Conservation (phyloP, 192 early-diverging fungal genomes). For the Coemansia sp. region DNA sequence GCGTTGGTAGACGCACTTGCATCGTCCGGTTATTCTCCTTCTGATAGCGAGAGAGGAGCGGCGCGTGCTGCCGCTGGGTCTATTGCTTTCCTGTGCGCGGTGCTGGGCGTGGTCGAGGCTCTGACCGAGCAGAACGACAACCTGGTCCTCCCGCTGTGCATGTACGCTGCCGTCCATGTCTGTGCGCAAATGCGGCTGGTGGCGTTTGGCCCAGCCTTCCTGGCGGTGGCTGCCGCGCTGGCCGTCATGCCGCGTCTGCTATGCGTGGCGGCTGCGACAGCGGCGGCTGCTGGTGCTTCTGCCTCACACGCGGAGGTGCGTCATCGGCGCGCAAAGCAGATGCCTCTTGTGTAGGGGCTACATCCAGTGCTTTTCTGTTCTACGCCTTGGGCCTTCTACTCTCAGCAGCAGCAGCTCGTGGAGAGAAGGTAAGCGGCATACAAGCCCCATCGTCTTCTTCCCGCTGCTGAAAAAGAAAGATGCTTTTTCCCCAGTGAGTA, state of each 20-base stretch:
- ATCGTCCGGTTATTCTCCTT: neutral
- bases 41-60: neutral
- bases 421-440: too few relatives aligned
- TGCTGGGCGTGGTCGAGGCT: slow-evolving; percentile 76
- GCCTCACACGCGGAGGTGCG: too few relatives aligned
- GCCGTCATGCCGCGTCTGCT: neutral
- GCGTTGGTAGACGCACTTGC: slow-evolving; percentile 10
- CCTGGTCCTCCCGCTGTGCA: slow-evolving; percentile 80
- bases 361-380: too few relatives aligned
- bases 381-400: too few relatives aligned
- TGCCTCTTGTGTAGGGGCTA: too few relatives aligned
- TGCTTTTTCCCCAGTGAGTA: too few relatives aligned
- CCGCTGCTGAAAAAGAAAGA: too few relatives aligned
- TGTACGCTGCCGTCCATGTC: slow-evolving; percentile 48
- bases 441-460: too few relatives aligned
- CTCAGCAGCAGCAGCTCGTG: too few relatives aligned
- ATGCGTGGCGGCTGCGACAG: too few relatives aligned
- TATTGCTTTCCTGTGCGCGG: slow-evolving; percentile 17
- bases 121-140: slow-evolving; percentile 95
- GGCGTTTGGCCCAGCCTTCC: neutral
- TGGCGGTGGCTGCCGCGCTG: neutral
- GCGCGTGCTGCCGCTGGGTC: slow-evolving; percentile 5
- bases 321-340: too few relatives aligned
- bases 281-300: too few relatives aligned
- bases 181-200: slow-evolving; percentile 4